Conservation (phyloP, 495 filamentous ascomycete species). For the Wilcoxina mikolae region DNA sequence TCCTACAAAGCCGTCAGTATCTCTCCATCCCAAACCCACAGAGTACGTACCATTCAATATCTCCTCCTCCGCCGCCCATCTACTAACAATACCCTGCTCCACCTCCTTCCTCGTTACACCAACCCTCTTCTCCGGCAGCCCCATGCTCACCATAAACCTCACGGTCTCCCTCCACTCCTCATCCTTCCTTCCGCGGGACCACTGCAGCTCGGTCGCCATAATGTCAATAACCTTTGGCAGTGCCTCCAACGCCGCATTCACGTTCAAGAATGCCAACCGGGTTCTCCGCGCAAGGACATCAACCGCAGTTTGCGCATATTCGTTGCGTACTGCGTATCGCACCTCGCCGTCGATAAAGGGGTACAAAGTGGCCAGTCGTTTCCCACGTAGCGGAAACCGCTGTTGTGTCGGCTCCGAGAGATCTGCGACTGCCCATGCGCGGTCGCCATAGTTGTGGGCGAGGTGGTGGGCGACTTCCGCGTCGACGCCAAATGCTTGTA, state of each 20-base stretch:
- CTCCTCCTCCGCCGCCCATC: slow-evolving; percentile 22
- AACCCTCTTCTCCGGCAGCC: slow-evolving; percentile 48
- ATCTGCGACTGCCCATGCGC: slow-evolving; percentile 87
- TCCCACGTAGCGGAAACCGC: slow-evolving; percentile 77
- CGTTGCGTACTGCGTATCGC: slow-evolving; percentile 73
- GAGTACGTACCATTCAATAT: not conserved
- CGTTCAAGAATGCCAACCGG: slow-evolving; percentile 83
- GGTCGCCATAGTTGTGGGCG: slow-evolving; percentile 78
- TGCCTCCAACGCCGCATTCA: slow-evolving; percentile 84
- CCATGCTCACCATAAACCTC: slow-evolving; percentile 53
- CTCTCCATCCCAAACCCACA: not conserved
- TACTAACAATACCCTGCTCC: slow-evolving; percentile 19
- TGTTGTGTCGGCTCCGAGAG: slow-evolving; percentile 65
- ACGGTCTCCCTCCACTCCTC: slow-evolving; percentile 72
- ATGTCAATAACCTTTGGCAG: slow-evolving; percentile 80
- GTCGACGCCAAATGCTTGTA: slow-evolving; percentile 92
- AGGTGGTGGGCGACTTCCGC: slow-evolving; percentile 91
- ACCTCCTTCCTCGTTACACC: slow-evolving; percentile 49
- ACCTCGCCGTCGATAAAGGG: slow-evolving; percentile 96
- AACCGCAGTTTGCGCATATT: slow-evolving; percentile 87
- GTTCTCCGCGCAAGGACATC: slow-evolving; percentile 83
- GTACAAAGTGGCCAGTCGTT: slow-evolving; percentile 67
- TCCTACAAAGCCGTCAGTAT: not conserved
- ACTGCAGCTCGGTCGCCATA: slow-evolving; percentile 78
- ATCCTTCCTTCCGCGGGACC: slow-evolving; percentile 60